Percentiles rank a stretch among this genome's conserved stretches.
Evolutionary conservation across 2,329 filamentous ascomycete species (phyloP).

Genomic region (Apiospora aurea): DNA sequence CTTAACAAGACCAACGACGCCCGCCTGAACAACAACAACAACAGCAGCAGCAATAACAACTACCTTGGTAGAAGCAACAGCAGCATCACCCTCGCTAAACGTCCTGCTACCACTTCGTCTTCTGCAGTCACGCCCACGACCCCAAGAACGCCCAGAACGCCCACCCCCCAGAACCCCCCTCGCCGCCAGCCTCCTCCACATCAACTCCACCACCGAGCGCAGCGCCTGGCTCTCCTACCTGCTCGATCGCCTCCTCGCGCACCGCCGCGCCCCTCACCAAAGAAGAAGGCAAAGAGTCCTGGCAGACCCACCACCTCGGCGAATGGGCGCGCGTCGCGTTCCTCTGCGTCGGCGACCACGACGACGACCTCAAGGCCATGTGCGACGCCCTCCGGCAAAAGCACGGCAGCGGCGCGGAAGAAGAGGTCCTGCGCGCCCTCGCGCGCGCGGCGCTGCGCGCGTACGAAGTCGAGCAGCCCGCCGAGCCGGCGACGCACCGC

Average conservation of each 20-base stretch:
- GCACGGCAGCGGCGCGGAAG: not conserved
- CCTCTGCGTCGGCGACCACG: not conserved
- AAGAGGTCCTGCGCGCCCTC: not conserved
- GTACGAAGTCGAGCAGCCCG: not conserved
- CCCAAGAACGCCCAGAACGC: not conserved
- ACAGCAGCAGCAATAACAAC: not conserved
- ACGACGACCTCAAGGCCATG: not conserved
- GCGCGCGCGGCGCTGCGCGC: not conserved
- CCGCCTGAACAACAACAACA: not conserved
- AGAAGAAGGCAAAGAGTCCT: not conserved
- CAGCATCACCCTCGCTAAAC: not conserved
- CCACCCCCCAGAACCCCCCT: not conserved
- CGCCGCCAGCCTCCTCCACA: not conserved
- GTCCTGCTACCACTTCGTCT: not conserved
- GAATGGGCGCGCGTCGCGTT: not conserved
- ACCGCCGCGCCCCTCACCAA: not conserved
- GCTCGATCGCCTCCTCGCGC: not conserved
- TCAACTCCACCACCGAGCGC: slow-evolving; percentile 3
- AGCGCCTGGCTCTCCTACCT: slow-evolving; percentile 9
- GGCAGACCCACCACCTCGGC: not conserved
- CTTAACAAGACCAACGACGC: slow-evolving; percentile 14
- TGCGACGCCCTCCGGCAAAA: not conserved
- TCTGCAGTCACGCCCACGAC: not conserved
- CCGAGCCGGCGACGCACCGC: slow-evolving; percentile 1
- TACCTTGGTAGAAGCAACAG: not conserved